Evolutionary conservation across 1,284 basidiomycete genomes (phyloP), one percentile per base, ranked within the genome.

Genomic region (Rhodotorula sp.): DNA sequence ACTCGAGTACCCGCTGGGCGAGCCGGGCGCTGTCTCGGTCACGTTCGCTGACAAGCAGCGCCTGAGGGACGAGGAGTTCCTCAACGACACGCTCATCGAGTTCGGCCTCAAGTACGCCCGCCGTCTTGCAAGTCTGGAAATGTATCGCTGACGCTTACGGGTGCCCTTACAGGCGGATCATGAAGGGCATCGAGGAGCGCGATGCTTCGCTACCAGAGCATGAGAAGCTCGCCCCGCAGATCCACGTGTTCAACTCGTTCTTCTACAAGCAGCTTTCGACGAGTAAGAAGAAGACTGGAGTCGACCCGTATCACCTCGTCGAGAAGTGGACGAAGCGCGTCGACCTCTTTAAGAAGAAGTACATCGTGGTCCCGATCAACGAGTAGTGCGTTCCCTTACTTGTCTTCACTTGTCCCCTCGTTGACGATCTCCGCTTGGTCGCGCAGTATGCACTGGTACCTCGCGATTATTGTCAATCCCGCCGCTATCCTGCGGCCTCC

Each of bases 11-110:
- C 76, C 76, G 27, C 53, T 67, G 41, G 55, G 58, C 34, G 46
- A 53, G 19, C 55, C 66, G 10, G 61, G 51, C 50, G 57, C 73
- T 2, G 75, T 80, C n/a, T 72, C 78, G 21, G 67, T 80, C 37
- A 78, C 78, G 6, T 68, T 68, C 54, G 89, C 88, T n/a, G 94
- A 97, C 78, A 80, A 89, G 32, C 85, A 84, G 66, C 88, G 94
- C 17, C 82, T 97, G 21, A 34, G 39, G 83, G 88, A 88, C 1
- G 87, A 87, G 36, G 91, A 95, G 80, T 97, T 90, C 80, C 84
- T 99, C 60, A 99, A 99, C 80, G 97, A 99, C 82, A 95, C 91
- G 0, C 83, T 98, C 36, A 92, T 99, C 58, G 96, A 99, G 80
- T 97, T 96, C 79, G 96, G 93, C 5, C 84, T 99, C 46, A 94